These are phyloP conservation scores for Arthrobotrys megalospora DNA, from an alignment of 2,329 filamentous ascomycete genomes.

Conservation along the genomic window DNA sequence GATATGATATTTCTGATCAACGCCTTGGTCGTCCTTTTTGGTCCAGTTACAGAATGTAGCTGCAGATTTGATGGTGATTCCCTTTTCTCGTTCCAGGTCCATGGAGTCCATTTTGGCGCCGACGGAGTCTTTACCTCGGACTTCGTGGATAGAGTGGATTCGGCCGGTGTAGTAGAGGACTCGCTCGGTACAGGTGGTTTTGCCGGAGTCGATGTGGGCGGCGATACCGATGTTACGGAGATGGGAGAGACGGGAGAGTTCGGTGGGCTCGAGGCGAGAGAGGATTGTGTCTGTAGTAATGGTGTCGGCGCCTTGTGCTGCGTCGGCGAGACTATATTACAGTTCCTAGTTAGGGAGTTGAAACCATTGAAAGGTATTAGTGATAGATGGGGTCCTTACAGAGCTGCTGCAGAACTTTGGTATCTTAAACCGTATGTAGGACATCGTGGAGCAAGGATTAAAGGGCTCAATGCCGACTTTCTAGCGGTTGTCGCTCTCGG, in stretches of 20 bases:
- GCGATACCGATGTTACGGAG: constrained; percentile 99
- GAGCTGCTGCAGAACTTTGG: constrained; percentile 47
- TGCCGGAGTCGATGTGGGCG: constrained; percentile 98
- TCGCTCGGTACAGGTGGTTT: constrained; percentile 95
- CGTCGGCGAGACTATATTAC: constrained; percentile 45
- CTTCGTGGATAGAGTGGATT: constrained; percentile 92
- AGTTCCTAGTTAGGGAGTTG: neutral
- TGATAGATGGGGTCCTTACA: constrained; percentile 18
- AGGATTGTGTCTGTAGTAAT: constrained; percentile 78
- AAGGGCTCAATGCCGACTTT: constrained; percentile 35
- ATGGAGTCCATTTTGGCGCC: constrained; percentile 99
- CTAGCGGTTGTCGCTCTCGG: constrained; percentile 44
- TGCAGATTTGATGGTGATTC: constrained; percentile 98
- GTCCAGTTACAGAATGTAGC: constrained; percentile 98
- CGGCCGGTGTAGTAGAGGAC: constrained; percentile 98
- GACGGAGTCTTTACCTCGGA: constrained; percentile 91
- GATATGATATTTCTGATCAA: constrained; percentile 93
- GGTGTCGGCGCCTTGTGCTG: constrained; percentile 44
- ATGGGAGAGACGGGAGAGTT: constrained; percentile 81
- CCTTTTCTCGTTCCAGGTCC: constrained; percentile 98
- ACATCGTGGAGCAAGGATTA: constrained; percentile 20
- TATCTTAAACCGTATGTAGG: constrained; percentile 34
- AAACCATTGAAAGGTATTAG: neutral
- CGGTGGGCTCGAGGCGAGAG: constrained; percentile 83
- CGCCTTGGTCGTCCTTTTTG: constrained; percentile 81